Percentiles rank a stretch among this genome's conserved stretches.
These are phyloP conservation scores for Pichia ethanolica DNA, from an alignment of 805 yeast genomes.

Conservation along the genomic window DNA sequence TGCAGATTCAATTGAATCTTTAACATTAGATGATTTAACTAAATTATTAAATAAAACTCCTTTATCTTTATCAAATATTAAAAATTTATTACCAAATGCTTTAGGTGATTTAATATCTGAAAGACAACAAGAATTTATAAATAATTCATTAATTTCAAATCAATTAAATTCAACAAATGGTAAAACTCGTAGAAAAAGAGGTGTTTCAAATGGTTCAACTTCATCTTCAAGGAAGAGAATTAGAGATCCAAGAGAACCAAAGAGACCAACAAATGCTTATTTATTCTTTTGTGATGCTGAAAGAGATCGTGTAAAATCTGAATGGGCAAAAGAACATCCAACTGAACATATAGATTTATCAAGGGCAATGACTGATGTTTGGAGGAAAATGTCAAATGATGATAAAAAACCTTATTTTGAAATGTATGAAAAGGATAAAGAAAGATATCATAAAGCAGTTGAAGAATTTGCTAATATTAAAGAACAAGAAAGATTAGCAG, in stretches of 20 bases:
- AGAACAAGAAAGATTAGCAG: slow-evolving; percentile 15
- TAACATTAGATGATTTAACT: slow-evolving; percentile 22
- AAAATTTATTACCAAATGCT: slow-evolving; percentile 4
- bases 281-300: slow-evolving; percentile 80
- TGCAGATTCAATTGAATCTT: slow-evolving; percentile 22
- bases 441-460: slow-evolving; percentile 70
- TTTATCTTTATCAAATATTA: slow-evolving; percentile 15
- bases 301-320: slow-evolving; percentile 60
- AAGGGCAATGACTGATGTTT: slow-evolving; percentile 72
- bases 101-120: slow-evolving; percentile 8
- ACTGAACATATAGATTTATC: slow-evolving; percentile 60
- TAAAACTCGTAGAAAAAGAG: slow-evolving; percentile 12
- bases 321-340: slow-evolving; percentile 44
- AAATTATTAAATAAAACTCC: slow-evolving; percentile 23
- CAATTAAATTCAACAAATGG: neutral
- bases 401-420: slow-evolving; percentile 68
- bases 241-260: slow-evolving; percentile 81
- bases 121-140: slow-evolving; percentile 7
- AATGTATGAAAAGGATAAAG: slow-evolving; percentile 69
- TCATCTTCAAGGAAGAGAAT: slow-evolving; percentile 27
- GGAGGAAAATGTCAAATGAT: slow-evolving; percentile 69
- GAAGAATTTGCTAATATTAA: slow-evolving; percentile 31
- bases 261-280: slow-evolving; percentile 86
- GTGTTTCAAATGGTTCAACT: slow-evolving; percentile 12
- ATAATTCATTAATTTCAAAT: neutral